phyloP scores from a whole-genome alignment of 768 basidiomycete species.

The Termitomyces sp. region DNA sequence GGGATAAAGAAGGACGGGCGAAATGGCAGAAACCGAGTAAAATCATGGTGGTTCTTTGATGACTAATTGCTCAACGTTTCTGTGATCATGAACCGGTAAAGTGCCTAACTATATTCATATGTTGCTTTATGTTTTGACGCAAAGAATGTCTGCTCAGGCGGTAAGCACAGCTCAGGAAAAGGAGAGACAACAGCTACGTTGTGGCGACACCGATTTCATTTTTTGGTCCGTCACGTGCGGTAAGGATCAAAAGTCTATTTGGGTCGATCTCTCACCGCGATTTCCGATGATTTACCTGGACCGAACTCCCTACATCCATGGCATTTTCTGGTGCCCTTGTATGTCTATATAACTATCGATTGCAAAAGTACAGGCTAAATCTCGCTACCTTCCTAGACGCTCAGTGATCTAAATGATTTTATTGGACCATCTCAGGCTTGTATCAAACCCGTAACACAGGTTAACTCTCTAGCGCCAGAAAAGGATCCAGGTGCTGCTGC shows the following conservation, averaged over 20 bases:
- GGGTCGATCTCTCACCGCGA: not conserved
- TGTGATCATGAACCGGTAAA: not conserved
- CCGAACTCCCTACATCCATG: slow-evolving; percentile 36
- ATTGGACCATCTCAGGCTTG: slow-evolving; percentile 95
- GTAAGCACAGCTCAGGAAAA: not conserved
- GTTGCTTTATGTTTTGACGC: not conserved
- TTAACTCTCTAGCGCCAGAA: slow-evolving; percentile 23
- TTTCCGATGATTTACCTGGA: slow-evolving; percentile 2
- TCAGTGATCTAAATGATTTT: slow-evolving; percentile 96
- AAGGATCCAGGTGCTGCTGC: slow-evolving; percentile 29
- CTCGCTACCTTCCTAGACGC: slow-evolving; percentile 43
- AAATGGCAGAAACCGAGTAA: not conserved
- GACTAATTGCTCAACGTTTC: not conserved
- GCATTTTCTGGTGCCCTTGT: slow-evolving; percentile 86
- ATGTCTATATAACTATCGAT: slow-evolving; percentile 20
- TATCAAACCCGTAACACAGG: slow-evolving; percentile 83
- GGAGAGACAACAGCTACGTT: not conserved
- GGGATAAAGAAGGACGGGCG: not conserved
- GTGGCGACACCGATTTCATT: not conserved
- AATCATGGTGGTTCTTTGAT: not conserved
- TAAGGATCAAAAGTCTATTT: slow-evolving; percentile 1
- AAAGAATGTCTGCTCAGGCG: not conserved
- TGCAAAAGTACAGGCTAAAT: not conserved
- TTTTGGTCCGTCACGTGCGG: not conserved
- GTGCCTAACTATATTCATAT: not conserved